phyloP scores from a whole-genome alignment of 768 basidiomycete genomes.

The Podaxis sp. region DNA sequence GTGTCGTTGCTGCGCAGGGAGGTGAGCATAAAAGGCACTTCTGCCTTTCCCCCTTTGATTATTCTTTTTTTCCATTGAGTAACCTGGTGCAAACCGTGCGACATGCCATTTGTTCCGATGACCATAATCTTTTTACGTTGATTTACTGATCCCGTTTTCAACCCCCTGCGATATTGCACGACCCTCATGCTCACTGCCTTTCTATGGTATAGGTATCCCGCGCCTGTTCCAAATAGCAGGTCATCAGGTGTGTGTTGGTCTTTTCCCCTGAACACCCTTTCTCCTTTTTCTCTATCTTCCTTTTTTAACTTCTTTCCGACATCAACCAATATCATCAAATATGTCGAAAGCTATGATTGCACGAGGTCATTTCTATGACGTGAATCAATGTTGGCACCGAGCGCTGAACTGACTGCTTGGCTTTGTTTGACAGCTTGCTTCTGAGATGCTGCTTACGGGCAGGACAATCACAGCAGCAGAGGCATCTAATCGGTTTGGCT shows the following conservation, averaged over 20 bases:
- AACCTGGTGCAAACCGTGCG: background rate
- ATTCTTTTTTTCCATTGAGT: background rate
- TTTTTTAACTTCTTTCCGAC: background rate
- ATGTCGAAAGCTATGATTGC: constrained; percentile 4
- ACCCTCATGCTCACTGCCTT: constrained; percentile 1
- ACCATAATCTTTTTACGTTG: background rate
- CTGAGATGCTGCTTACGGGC: constrained; percentile 75
- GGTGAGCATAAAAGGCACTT: constrained; percentile 34
- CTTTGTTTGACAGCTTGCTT: constrained; percentile 46
- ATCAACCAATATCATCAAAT: background rate
- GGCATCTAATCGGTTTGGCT: constrained; percentile 66
- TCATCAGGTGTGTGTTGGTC: constrained; percentile 53
- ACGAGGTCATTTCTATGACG: constrained; percentile 6
- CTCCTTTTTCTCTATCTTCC: background rate
- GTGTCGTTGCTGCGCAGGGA: constrained; percentile 69
- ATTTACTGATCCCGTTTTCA: background rate
- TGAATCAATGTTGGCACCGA: background rate
- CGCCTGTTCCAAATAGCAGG: constrained; percentile 61
- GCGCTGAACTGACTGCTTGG: background rate
- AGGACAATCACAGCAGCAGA: constrained; percentile 62
- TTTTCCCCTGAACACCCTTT: background rate
- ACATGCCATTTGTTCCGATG: background rate
- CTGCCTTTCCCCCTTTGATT: background rate
- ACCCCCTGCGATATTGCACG: background rate
- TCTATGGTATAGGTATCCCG: constrained; percentile 50